Evolutionary conservation across 768 basidiomycete genomes (phyloP).

Genomic region (Hygrocybe punicea): DNA sequence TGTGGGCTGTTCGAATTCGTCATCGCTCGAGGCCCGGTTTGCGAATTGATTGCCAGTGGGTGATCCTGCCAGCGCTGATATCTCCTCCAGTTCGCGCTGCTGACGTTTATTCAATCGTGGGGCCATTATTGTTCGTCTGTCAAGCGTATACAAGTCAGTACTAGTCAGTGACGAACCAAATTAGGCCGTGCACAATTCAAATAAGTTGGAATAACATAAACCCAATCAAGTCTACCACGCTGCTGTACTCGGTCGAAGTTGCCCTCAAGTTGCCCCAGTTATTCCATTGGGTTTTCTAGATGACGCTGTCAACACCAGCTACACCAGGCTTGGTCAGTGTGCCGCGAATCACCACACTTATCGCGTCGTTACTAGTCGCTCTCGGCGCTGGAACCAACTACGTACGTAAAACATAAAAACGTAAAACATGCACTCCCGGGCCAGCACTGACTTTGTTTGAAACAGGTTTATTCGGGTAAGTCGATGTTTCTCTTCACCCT

Average conservation of each 20-base stretch:
- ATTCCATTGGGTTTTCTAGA: background rate
- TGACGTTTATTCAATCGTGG: slow-evolving; percentile 80
- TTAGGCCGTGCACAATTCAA: no score
- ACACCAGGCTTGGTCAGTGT: slow-evolving; percentile 29
- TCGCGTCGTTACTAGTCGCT: slow-evolving; percentile 57
- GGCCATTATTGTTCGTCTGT: slow-evolving; percentile 46
- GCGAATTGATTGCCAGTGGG: slow-evolving; percentile 30
- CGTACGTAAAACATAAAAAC: slow-evolving; percentile 53
- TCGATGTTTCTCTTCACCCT: no score
- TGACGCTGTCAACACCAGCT: slow-evolving; percentile 13
- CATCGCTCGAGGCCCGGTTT: slow-evolving; percentile 39
- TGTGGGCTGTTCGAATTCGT: slow-evolving; percentile 29
- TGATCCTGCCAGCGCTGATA: slow-evolving; percentile 50
- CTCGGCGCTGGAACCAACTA: slow-evolving; percentile 72
- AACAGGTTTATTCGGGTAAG: slow-evolving; percentile 45
- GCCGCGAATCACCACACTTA: slow-evolving; percentile 46
- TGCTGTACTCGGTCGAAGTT: no score
- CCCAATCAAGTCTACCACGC: no score
- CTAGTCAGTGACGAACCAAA: no score
- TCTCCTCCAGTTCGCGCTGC: slow-evolving; percentile 80
- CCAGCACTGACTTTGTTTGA: background rate
- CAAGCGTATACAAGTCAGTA: no score
- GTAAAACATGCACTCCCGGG: no score
- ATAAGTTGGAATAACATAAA: no score
- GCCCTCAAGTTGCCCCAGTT: no score